These are phyloP conservation scores for Polyporus arcularius DNA, from an alignment of 768 basidiomycete species.

Conservation along the genomic window DNA sequence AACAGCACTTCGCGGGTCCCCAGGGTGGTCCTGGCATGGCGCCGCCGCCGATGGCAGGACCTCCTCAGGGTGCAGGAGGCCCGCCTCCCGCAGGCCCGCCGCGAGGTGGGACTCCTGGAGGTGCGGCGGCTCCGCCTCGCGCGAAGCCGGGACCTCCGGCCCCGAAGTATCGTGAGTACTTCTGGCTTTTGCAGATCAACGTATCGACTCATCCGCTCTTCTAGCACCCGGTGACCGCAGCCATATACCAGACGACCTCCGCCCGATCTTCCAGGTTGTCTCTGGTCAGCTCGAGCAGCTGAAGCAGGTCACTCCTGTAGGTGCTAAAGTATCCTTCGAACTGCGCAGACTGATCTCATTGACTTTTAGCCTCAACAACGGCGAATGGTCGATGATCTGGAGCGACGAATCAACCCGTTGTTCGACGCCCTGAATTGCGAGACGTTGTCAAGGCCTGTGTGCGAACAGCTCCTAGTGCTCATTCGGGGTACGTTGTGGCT, in stretches of 20 bases:
- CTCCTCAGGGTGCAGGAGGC: constrained; percentile 25
- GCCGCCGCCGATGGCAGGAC: constrained; percentile 15
- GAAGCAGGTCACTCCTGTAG: constrained; percentile 75
- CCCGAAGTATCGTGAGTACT: constrained; percentile 59
- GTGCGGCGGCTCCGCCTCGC: constrained; percentile 32
- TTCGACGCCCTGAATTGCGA: constrained; percentile 95
- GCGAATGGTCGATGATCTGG: constrained; percentile 83
- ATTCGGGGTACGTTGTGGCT: constrained; percentile 57
- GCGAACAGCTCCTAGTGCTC: constrained; percentile 71
- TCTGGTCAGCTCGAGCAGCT: constrained; percentile 61
- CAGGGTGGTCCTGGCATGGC: constrained; percentile 6
- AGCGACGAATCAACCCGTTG: constrained; percentile 79
- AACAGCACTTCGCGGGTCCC: constrained; percentile 9
- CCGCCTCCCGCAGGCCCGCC: constrained; percentile 31
- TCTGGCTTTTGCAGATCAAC: not conserved
- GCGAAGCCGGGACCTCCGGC: constrained; percentile 41
- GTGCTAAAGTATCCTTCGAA: constrained; percentile 29
- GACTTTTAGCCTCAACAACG: constrained; percentile 70
- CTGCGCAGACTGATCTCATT: not conserved
- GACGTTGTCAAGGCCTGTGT: constrained; percentile 67
- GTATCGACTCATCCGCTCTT: constrained; percentile 16
- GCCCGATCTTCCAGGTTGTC: constrained; percentile 68
- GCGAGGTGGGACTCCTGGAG: constrained; percentile 23
- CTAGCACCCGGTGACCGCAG: constrained; percentile 86
- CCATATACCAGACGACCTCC: constrained; percentile 79